These are phyloP conservation scores for Taiozyma sp. DNA, from an alignment of 1,139 yeast genomes.

Conservation along the genomic window DNA sequence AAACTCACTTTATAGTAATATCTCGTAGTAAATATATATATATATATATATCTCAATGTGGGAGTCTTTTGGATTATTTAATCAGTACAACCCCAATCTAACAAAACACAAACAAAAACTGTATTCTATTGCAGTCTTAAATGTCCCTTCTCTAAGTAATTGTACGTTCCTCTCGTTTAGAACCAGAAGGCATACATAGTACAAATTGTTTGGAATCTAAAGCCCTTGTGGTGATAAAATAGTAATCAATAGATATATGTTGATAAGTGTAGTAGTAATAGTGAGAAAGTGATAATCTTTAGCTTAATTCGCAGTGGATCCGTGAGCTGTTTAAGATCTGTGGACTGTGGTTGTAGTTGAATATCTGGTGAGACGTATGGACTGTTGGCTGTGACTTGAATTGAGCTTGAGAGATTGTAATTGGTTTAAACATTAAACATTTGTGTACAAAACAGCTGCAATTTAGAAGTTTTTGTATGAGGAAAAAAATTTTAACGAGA, in stretches of 20 bases:
- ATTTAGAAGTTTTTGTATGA: no score
- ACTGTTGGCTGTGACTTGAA: no score
- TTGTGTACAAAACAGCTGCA: neutral
- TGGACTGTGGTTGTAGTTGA: no score
- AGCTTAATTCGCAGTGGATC: no score
- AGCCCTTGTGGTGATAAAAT: neutral
- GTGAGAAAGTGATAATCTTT: no score
- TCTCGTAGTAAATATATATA: neutral
- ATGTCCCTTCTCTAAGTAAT: neutral
- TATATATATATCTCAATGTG: neutral
- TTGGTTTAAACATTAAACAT: no score
- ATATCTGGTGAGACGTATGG: no score
- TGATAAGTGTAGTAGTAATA: neutral
- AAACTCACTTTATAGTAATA: neutral
- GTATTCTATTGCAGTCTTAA: neutral
- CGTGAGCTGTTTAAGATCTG: no score
- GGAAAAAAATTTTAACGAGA: constrained; percentile 4
- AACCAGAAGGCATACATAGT: constrained; percentile 3
- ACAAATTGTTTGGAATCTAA: neutral
- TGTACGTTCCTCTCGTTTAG: neutral
- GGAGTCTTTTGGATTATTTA: neutral
- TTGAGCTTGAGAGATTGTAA: no score
- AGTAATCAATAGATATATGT: neutral
- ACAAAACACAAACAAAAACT: neutral
- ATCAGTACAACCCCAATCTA: neutral